Evolutionary conservation across 768 basidiomycete genomes (phyloP), one percentile per base, ranked within the genome.

Genomic region (Leucocoprinus sp.): DNA sequence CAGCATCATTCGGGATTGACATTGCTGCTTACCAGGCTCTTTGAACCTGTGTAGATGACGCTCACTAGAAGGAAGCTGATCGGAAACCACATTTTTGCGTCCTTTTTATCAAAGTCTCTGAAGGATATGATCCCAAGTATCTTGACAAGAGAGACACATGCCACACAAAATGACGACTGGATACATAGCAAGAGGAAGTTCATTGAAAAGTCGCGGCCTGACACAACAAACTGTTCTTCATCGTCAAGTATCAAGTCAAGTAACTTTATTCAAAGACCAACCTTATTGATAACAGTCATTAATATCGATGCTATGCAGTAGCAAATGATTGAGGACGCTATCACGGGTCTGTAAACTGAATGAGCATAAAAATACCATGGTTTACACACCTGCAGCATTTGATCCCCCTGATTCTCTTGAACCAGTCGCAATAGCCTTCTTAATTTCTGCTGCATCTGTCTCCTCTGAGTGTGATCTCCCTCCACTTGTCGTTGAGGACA

Each of bases 281-380:
- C 93, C 75, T 97, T 97, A 71, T 97, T 97, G 52, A 95, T 80
- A 36, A 98, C 75, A 0, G 96, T 99, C 96, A 99, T 99, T 38
- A 93, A 64, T 53, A 98, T 95, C 1, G 89, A 92, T 1, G 93
- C 90, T 11, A 86, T 49, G 59, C 96, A 98, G 61, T 97, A 98
- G 58, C 84, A 86, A 48, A 83, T 51, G 51, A 97, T 85, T 26
- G 96, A 81, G 23, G 85, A 71, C 15, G 85, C 89, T 91, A 55
- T 21, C 8, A 28, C 27, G 27, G 27, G 14, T 31, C 8, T 11
- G 31, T 19, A 24, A n/a, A 37, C 40, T n/a, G 24, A 42, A 18
- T n/a, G 24, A 17, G 15, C 4, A 12, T 8, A 15, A 28, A 37
- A 15, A 28, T 11, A 23, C 11, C 17, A 21, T 26, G 15, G 15